Evolutionary conservation across 352 stramenopile species (phyloP).

Genomic region (Phytophthora litchii): DNA sequence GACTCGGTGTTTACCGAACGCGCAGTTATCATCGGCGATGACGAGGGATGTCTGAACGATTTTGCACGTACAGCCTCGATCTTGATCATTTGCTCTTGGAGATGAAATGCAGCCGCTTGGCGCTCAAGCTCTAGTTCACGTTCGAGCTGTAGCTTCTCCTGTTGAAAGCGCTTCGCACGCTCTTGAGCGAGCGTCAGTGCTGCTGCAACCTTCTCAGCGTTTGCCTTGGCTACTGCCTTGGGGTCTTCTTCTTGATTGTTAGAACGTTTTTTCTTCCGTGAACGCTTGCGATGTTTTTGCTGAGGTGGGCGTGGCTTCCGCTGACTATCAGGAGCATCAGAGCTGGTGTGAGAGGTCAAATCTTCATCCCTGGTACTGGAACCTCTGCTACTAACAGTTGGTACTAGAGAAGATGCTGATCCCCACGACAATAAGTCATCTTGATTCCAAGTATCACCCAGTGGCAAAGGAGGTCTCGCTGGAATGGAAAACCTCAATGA

Average conservation of each 20-base stretch:
- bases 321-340: conserved; percentile 10
- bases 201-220: conserved; percentile 42
- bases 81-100: conserved; percentile 47
- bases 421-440: conserved; percentile 16
- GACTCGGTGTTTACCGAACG: conserved; percentile 13
- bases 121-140: conserved; percentile 27
- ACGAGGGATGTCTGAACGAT: conserved; percentile 14
- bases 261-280: conserved; percentile 27
- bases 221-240: conserved; percentile 24
- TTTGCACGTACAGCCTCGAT: conserved; percentile 45
- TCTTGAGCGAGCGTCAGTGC: conserved; percentile 45
- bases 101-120: conserved; percentile 24
- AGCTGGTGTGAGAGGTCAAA: conserved; percentile 2
- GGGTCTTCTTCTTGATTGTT: conserved; percentile 31
- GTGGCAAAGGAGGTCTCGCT: neutral
- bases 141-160: conserved; percentile 34
- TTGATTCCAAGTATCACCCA: conserved; percentile 9
- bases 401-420: conserved; percentile 12
- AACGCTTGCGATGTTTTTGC: conserved; percentile 32
- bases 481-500: conserved; percentile 1
- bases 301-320: conserved; percentile 31
- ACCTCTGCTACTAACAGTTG: conserved; percentile 8
- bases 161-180: conserved; percentile 36
- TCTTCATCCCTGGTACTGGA: conserved; percentile 15
- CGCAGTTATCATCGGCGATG: conserved; percentile 18